Base-by-base conservation (phyloP, 345 rosid species). In the Chamaenerion angustifolium region DNA sequence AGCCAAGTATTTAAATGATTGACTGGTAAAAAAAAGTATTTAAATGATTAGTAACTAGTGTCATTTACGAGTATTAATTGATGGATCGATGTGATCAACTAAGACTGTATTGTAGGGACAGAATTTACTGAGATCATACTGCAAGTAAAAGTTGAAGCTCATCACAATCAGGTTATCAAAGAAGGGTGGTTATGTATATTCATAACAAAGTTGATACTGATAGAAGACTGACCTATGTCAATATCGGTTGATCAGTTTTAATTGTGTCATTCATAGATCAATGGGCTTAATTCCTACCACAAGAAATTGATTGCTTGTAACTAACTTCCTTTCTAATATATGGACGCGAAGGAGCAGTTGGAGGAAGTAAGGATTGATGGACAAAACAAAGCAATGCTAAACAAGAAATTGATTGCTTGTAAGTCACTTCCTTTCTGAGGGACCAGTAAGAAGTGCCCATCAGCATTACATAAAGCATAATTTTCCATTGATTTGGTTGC, bases 21-120 rank as follows among this genome's bases (percentile, higher is more conserved):
- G n/a, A n/a, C n/a, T n/a, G n/a, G n/a, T n/a, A n/a, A n/a, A n/a
- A n/a, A n/a, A n/a, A n/a, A n/a, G n/a, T n/a, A n/a, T 31, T 31
- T 31, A 31, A 31, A 8, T 31, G 37, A 31, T 31, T 31, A 31
- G 37, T 11, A n/a, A 55, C 37, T 43, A 16, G 46, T 51, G 46
- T 17, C 51, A 13, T 55, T 5, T 35, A 82, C 98, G 96, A 55
- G 96, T 92, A 63, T 92, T 92, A 56, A 92, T 61, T 16, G 96
- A 92, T 49, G 98, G 98, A 63, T 92, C 96, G 8, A 83, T 68
- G 67, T 87, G 98, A 61, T 92, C 96, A 15, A 92, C 35, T 57
- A 92, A 77, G 50, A 87, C 96, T 12, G 98, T 86, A 67, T 92
- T 92, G 59, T 76, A 86, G 40, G 98, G 98, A 65, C 96, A 86